Base-by-base conservation (phyloP, 345 rosid species). In the Bruguiera sexangula region DNA sequence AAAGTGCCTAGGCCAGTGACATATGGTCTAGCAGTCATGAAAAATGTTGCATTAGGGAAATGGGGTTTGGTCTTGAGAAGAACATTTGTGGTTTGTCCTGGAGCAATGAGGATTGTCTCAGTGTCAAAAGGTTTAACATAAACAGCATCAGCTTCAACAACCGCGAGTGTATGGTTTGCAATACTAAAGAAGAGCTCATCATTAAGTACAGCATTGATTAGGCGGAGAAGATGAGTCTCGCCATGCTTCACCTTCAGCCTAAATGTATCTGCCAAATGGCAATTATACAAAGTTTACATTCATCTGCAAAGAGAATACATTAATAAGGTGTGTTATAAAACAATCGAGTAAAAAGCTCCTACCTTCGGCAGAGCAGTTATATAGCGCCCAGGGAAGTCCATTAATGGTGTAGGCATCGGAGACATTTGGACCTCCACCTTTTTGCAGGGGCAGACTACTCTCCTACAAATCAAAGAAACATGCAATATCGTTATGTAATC, bases 171-270 rank as follows among this genome's bases (percentile, higher is more conserved):
- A 39, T 76, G 79, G 53, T 76, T 70, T 27, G 75, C 75, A 6
- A 70, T 66, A n/a, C 68, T 61, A 32, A 76, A 76, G 71, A 76
- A 76, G 24, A 76, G 75, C 66, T 76, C 79, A 9, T 76, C 79
- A 8, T 76, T 76, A 6, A 76, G 79, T 10, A 72, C 72, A 21
- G 71, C 72, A 6, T 76, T 76, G 75, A 76, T 76, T 31, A 76
- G 29, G 3, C 75, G 71, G 18, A 76, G 71, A 71, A 76, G 54
- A 32, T 76, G 61, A 4, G 71, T 76, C 63, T 76, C 66, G 2
- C 54, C 68, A 0, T 72, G 30, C 68, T 76, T 76, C 65, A 76
- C 80, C 54, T 71, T 76, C 56, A 76, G 27, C 57, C 67, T 76
- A 37, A 60, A 76, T 31, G 79, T 76, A 46, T 76, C 79, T 71